These are phyloP conservation scores for Kappamyces sp. DNA, from an alignment of 192 early-diverging fungal genomes.

Conservation along the genomic window DNA sequence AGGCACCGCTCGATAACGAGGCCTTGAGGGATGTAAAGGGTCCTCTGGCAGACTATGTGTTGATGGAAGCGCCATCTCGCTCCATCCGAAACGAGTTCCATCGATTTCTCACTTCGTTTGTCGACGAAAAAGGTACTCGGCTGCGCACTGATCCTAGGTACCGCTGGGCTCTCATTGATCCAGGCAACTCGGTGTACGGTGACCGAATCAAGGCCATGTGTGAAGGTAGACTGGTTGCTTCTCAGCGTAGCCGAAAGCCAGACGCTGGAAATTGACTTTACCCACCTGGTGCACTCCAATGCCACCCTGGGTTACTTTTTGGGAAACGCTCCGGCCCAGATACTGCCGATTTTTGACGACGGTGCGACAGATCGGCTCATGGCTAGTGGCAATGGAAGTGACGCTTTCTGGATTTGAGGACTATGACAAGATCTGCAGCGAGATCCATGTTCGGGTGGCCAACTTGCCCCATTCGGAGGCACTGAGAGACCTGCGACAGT, in stretches of 20 bases:
- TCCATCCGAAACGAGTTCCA: constrained; percentile 83
- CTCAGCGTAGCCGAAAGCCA: constrained; percentile 58
- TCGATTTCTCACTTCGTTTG: constrained; percentile 79
- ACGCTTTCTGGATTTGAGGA: constrained; percentile 81
- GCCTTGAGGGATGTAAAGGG: constrained; percentile 81
- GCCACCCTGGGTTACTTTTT: constrained; percentile 84
- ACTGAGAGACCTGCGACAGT: constrained; percentile 82
- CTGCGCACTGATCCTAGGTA: too few relatives aligned
- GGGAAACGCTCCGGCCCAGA: constrained; percentile 79
- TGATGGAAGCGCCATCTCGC: constrained; percentile 73
- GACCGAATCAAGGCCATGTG: constrained; percentile 84
- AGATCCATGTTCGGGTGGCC: constrained; percentile 90
- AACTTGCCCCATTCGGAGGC: constrained; percentile 78
- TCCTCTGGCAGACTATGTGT: constrained; percentile 77
- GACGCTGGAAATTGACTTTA: constrained; percentile 80
- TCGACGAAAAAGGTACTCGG: constrained; percentile 64
- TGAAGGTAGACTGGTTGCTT: constrained; percentile 36
- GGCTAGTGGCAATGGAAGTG: constrained; percentile 87
- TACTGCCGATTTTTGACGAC: constrained; percentile 88
- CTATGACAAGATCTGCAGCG: constrained; percentile 84
- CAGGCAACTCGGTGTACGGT: constrained; percentile 90
- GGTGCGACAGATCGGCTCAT: too few relatives aligned
- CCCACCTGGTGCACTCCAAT: constrained; percentile 72
- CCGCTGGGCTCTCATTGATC: too few relatives aligned
- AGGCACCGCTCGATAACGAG: constrained; percentile 53